Evolutionary conservation across 257 asterid genomes (phyloP), one percentile per base, ranked within the genome.

Genomic region (Rhazya stricta): DNA sequence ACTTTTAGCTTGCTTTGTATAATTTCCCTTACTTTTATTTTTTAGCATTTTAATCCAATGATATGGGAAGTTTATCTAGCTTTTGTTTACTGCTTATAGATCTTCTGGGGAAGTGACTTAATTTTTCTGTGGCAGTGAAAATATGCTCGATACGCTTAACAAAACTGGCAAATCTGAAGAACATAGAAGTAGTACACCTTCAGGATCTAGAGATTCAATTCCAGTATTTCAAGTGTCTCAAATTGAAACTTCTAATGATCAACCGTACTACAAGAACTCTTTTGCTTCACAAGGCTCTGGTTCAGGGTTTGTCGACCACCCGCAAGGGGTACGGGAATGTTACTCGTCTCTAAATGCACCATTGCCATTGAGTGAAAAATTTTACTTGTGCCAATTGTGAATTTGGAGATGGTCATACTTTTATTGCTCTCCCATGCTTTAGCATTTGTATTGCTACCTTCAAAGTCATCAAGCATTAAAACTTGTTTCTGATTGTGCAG

Each of bases 261-360:
- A 78, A 73, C 71, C 79, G 57, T 82, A 73, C 83, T 82, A 74
- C 68, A 81, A 69, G 56, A 15, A 48, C 50, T n/a, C 76, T 78
- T 80, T 85, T 46, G 56, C 67, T 34, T 78, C 87, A 11, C 86
- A 56, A 75, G 88, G 82, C 73, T 81, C 75, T 53, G 81, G 81
- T 62, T 79, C 77, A 74, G 74, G 82, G 71, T 66, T 66, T 76
- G 84, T 82, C 75, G 80, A 84, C 70, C 81, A 84, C 36, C 81
- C 79, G 77, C 78, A 83, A 67, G 66, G 75, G 78, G 76, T 78
- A 45, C 86, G 83, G 67, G 83, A 79, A 42, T 78, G 88, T 0
- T 63, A 77, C 91, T 76, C 84, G 45, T 76, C 79, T 73, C 73
- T 75, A 56, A 83, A 82, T 58, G 78, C 88, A 43, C 83, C 74